Conservation (phyloP, 495 filamentous ascomycete genomes). For the Pyrenula massariospora region DNA sequence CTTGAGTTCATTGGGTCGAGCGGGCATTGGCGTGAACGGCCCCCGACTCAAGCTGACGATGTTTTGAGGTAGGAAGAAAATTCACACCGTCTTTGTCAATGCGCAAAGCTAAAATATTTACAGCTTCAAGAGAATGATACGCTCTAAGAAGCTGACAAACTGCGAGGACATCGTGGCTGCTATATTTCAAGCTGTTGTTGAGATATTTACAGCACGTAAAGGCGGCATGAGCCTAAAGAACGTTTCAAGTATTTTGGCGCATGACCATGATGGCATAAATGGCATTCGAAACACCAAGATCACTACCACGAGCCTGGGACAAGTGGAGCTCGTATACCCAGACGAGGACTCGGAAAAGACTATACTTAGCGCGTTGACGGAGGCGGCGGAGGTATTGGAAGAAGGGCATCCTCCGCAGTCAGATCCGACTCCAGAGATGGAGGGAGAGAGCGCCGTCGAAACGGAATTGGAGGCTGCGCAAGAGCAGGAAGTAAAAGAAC, state of each 20-base stretch:
- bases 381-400: no score
- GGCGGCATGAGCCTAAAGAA: neutral
- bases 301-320: neutral
- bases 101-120: neutral
- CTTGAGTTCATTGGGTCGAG: neutral
- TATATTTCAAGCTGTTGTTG: conserved; percentile 49
- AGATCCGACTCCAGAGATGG: no score
- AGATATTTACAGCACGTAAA: conserved; percentile 36
- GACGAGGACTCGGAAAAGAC: no score
- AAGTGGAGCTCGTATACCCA: neutral
- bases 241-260: neutral
- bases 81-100: neutral
- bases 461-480: neutral
- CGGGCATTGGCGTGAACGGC: neutral
- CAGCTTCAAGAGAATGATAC: neutral
- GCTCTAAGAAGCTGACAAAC: conserved; percentile 7
- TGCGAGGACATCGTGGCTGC: conserved; percentile 20
- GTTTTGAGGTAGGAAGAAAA: neutral
- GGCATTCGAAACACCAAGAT: neutral
- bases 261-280: neutral
- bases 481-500: neutral
- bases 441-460: conserved; percentile 1
- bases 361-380: no score
- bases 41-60: neutral
- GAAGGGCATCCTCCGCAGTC: no score